Conservation (phyloP, 1,139 yeast genomes). For the Saccharomyces uvarum region DNA sequence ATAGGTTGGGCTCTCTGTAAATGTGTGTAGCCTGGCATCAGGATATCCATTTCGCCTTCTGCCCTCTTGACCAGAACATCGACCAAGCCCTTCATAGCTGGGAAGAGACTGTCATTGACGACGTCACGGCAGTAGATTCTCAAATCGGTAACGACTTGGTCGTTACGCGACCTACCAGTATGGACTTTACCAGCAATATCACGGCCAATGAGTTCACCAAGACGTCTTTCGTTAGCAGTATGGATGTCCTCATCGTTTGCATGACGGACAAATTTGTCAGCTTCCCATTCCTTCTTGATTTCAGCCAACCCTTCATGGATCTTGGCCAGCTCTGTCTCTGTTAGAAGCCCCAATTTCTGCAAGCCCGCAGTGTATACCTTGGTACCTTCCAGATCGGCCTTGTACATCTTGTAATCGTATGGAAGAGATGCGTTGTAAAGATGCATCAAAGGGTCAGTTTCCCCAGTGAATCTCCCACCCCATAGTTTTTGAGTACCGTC, state of each 20-base stretch:
- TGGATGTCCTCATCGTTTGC: constrained; percentile 97
- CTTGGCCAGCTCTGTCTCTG: constrained; percentile 59
- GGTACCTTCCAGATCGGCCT: constrained; percentile 89
- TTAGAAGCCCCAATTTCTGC: constrained; percentile 66
- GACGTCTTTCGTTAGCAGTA: constrained; percentile 95
- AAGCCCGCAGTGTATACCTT: constrained; percentile 87
- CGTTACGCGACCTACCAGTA: constrained; percentile 96
- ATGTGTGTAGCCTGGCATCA: constrained; percentile 99
- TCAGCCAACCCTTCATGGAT: constrained; percentile 74
- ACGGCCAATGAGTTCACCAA: constrained; percentile 91
- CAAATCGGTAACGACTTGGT: constrained; percentile 98
- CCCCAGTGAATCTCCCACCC: constrained; percentile 99
- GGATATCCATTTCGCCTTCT: constrained; percentile 71
- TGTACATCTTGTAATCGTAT: constrained; percentile 89
- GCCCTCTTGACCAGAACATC: constrained; percentile 67
- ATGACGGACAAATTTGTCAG: constrained; percentile 67
- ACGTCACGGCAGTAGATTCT: constrained; percentile 84
- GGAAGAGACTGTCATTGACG: constrained; percentile 51
- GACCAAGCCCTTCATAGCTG: constrained; percentile 54
- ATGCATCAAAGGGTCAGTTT: constrained; percentile 95
- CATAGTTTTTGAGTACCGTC: constrained; percentile 54
- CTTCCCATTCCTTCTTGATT: constrained; percentile 74
- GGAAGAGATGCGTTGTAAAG: constrained; percentile 93
- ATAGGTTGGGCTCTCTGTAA: constrained; percentile 98
- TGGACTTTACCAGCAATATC: constrained; percentile 95